Evolutionary conservation across 306 rosid species (phyloP).

Genomic region (Adenanthera pavonina): DNA sequence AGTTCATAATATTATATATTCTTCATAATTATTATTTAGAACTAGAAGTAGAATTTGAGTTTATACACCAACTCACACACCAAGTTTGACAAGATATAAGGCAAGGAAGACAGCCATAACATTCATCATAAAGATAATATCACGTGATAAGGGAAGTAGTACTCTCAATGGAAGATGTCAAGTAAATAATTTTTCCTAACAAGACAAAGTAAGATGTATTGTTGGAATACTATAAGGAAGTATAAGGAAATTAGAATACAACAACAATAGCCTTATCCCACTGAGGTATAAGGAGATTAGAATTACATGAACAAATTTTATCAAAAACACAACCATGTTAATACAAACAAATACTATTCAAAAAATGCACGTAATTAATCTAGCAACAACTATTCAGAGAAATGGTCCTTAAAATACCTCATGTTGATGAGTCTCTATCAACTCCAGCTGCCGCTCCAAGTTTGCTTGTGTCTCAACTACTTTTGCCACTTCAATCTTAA

Average conservation of each 20-base stretch:
- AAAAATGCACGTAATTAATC: conserved; percentile 16
- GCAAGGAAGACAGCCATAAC: background rate
- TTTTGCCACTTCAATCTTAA: conserved; percentile 91
- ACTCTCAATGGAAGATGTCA: background rate
- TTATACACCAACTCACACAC: background rate
- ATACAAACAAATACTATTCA: conserved; percentile 13
- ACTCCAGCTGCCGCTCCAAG: conserved; percentile 90
- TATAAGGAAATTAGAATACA: background rate
- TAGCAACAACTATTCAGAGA: background rate
- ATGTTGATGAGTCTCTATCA: conserved; percentile 92
- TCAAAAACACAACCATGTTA: background rate
- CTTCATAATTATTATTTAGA: background rate
- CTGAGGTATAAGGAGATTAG: background rate
- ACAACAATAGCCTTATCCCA: too few relatives aligned
- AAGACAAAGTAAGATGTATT: conserved; percentile 7
- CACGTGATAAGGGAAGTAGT: background rate
- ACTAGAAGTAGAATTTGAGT: background rate
- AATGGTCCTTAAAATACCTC: conserved; percentile 65
- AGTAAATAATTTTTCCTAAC: conserved; percentile 5
- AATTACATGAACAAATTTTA: conserved; percentile 6
- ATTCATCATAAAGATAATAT: background rate
- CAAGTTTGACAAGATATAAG: conserved; percentile 14
- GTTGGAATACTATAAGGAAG: conserved; percentile 12
- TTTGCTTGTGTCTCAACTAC: conserved; percentile 88
- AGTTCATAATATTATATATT: background rate